A percentile compares a stretch with the other conserved stretches of the same genome.
Evolutionary conservation across 2,329 filamentous ascomycete genomes (phyloP).

Genomic region (Trichoderma citrinoviride): DNA sequence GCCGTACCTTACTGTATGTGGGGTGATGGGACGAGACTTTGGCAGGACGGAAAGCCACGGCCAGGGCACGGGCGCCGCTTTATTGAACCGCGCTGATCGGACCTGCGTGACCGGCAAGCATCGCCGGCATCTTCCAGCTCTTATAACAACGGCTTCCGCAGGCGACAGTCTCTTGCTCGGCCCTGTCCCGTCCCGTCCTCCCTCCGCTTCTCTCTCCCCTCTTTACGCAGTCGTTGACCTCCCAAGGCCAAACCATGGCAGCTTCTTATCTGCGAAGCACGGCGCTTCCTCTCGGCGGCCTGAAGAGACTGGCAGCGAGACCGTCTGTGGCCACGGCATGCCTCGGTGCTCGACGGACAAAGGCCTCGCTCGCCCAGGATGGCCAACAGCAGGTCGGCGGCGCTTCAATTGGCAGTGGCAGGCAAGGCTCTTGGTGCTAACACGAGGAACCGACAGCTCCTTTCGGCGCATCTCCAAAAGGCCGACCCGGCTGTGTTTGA

Average conservation of each 20-base stretch:
- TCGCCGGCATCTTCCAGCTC: neutral
- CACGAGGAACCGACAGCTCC: conserved; percentile 55
- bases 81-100: conserved; percentile 7
- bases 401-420: neutral
- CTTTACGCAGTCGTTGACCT: neutral
- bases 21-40: conserved; percentile 18
- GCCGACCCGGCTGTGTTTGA: conserved; percentile 84
- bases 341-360: conserved; percentile 36
- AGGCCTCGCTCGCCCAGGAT: conserved; percentile 51
- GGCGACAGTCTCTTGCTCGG: neutral
- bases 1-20: neutral
- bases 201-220: neutral
- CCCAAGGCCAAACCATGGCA: conserved; percentile 45
- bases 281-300: conserved; percentile 46
- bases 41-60: conserved; percentile 26
- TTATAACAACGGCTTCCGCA: conserved; percentile 1
- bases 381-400: conserved; percentile 57
- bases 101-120: conserved; percentile 4
- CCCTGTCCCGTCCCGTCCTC: neutral
- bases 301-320: conserved; percentile 34
- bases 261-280: conserved; percentile 48
- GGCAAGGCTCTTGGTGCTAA: neutral
- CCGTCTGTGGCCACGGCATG: conserved; percentile 26
- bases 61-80: conserved; percentile 23
- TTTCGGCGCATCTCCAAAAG: conserved; percentile 74